Base-by-base conservation (phyloP, 306 rosid genomes). In the Prunus mira region DNA sequence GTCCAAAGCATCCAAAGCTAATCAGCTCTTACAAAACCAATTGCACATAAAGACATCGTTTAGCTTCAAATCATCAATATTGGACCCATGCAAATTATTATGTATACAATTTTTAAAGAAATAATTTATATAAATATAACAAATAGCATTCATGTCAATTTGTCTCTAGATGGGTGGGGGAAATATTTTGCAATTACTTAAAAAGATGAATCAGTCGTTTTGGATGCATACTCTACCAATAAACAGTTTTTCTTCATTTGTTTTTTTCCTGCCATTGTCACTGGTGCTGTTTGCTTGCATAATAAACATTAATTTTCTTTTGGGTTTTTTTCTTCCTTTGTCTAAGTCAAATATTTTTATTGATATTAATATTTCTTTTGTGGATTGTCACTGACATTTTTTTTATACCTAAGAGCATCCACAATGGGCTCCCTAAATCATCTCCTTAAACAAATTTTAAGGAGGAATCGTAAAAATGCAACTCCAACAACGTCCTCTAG, bases 11-110 rank as follows among this genome's bases (percentile, higher is more conserved):
- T 50, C 47, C 74, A 11, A 70, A 50, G 14, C 47, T 25, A 24
- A 34, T 62, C 43, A 78, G 68, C 24, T 69, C 72, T 22, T 24
- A 55, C 30, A 25, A 73, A 67, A 47, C 55, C 64, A 46, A 72
- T 20, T 14, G 34, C 62, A 45, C n/a, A 10, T 10, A 12, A 73
- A 17, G 82, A 66, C 78, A 22, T 12, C 4, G 11, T 22, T 55
- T 13, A 66, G 15, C 10, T 69, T 43, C 74, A 72, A 6, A 71
- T 61, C 41, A 3, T 20, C 28, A 0, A 38, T 38, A 51, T 62
- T 68, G 69, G n/a, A 76, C 74, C 74, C 32, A 46, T 46, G 63
- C 45, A 38, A 25, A 12, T 27, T 32, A 12, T 25, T 60, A 56
- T 3, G 20, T 25, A 5, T 38, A 6, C 43, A 38, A 38, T 38